Percentiles rank a stretch among this genome's conserved stretches.
phyloP scores from a whole-genome alignment of 257 asterid species.

The Solanum tarijense region DNA sequence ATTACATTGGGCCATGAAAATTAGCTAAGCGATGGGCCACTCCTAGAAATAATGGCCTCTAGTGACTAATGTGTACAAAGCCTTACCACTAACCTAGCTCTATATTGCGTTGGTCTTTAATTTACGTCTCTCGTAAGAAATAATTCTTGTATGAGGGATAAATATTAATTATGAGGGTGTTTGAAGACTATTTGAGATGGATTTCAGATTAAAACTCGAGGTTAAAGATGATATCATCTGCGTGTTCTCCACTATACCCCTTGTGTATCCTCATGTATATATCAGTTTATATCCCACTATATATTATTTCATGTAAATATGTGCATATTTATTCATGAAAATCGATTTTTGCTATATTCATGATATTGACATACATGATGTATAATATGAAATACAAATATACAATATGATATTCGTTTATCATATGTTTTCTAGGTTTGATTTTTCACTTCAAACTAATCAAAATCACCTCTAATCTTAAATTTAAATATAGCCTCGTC shows the following conservation, averaged over 20 bases:
- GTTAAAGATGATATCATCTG: neutral
- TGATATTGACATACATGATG: neutral
- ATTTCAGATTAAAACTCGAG: neutral
- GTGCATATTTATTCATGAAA: neutral
- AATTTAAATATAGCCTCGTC: neutral
- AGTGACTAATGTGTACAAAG: neutral
- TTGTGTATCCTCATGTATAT: neutral
- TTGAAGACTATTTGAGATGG: neutral
- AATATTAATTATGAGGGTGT: neutral
- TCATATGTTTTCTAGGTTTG: neutral
- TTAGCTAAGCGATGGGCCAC: neutral
- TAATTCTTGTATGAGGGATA: neutral
- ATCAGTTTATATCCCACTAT: neutral
- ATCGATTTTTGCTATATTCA: neutral
- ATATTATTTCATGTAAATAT: neutral
- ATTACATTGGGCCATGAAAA: neutral
- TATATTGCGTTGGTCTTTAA: neutral
- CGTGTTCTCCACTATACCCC: neutral
- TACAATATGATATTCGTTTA: neutral
- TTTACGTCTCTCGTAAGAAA: neutral
- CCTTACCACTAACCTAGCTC: neutral
- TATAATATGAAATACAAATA: neutral
- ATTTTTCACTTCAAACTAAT: neutral
- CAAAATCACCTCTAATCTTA: neutral
- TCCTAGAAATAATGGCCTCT: neutral